phyloP scores from a whole-genome alignment of 2,329 filamentous ascomycete genomes.

The Calonectria multiphialidica region DNA sequence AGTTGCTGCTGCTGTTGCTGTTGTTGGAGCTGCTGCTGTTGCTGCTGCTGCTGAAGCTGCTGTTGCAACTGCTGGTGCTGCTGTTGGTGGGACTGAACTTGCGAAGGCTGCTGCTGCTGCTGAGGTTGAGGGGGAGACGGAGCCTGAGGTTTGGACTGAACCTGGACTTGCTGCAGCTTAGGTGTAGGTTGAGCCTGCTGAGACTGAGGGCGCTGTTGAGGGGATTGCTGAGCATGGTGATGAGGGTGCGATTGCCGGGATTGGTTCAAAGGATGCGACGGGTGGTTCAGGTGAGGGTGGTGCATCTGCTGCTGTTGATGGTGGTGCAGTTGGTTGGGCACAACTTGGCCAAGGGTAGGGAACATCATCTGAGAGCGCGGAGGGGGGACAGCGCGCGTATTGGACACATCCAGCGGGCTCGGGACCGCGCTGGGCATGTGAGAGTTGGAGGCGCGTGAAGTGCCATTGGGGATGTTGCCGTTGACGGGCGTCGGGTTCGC shows the following conservation, averaged over 20 bases:
- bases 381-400: slow-evolving; percentile 57
- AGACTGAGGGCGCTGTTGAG: slow-evolving; percentile 53
- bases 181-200: slow-evolving; percentile 48
- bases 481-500: slow-evolving; percentile 59
- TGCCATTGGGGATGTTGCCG: slow-evolving; percentile 61
- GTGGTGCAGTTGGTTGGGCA: slow-evolving; percentile 58
- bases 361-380: slow-evolving; percentile 59
- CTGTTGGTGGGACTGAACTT: slow-evolving; percentile 30
- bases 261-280: slow-evolving; percentile 42
- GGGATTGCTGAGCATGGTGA: slow-evolving; percentile 45
- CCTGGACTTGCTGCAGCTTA: slow-evolving; percentile 48
- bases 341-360: slow-evolving; percentile 54
- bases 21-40: slow-evolving; percentile 33
- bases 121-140: slow-evolving; percentile 46
- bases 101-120: slow-evolving; percentile 44
- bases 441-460: slow-evolving; percentile 57
- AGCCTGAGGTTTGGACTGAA: slow-evolving; percentile 47
- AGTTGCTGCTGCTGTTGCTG: slow-evolving; percentile 22
- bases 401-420: slow-evolving; percentile 59
- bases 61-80: slow-evolving; percentile 21
- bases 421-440: slow-evolving; percentile 63
- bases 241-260: slow-evolving; percentile 43
- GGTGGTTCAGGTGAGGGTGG: slow-evolving; percentile 47
- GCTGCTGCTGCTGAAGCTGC: slow-evolving; percentile 30
- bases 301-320: slow-evolving; percentile 54